Evolutionary conservation across 2,329 filamentous ascomycete species (phyloP).

Genomic region (Teratosphaeria zuluensis): DNA sequence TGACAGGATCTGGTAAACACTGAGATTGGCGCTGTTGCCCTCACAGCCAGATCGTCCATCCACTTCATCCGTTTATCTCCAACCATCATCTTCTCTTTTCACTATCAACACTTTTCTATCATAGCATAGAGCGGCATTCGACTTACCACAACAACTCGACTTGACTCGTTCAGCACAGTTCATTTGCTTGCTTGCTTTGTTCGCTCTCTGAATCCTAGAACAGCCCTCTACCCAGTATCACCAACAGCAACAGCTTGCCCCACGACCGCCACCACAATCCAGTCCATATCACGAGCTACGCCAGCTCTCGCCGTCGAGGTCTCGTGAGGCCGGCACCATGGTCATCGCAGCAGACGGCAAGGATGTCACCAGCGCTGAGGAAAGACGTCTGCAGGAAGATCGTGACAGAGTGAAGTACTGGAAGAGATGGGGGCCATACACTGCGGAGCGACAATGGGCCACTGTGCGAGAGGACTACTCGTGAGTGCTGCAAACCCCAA

Average conservation of each 20-base stretch:
- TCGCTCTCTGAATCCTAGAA: not conserved
- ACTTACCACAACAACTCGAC: not conserved
- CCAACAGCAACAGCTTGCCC: not conserved
- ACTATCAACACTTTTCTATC: not conserved
- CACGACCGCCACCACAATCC: not conserved
- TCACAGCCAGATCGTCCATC: not conserved
- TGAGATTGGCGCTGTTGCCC: not conserved
- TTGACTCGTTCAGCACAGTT: not conserved
- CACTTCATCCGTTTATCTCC: not conserved
- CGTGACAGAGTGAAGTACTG: constrained; percentile 78
- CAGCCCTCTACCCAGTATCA: not conserved
- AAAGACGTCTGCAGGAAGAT: constrained; percentile 81
- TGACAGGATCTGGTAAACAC: not conserved
- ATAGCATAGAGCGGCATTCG: not conserved
- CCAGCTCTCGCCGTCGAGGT: not conserved
- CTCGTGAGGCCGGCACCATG: constrained; percentile 44
- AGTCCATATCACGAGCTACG: not conserved
- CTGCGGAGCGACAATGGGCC: constrained; percentile 90
- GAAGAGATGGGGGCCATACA: constrained; percentile 97
- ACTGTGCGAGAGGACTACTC: constrained; percentile 70
- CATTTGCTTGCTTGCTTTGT: not conserved
- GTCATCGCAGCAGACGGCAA: constrained; percentile 81
- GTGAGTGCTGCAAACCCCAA: constrained; percentile 34
- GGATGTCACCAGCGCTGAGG: constrained; percentile 81
- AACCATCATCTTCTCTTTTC: not conserved